Evolutionary conservation across 176 grass and related monocot genomes (phyloP), one percentile per base, ranked within the genome.

Genomic region (Pharus latifolius): DNA sequence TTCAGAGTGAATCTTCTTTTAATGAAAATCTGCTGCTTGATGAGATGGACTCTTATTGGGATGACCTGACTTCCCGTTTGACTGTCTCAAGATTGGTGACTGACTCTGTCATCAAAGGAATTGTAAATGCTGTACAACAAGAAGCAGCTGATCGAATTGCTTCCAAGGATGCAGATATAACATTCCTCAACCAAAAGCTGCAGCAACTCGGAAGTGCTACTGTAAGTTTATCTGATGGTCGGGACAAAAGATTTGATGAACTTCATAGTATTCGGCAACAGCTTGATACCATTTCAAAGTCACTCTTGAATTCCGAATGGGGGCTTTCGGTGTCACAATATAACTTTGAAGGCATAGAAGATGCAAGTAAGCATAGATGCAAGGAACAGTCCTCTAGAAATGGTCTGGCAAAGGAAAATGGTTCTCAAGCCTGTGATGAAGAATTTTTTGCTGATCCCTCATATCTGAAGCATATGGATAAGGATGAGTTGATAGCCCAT

Each of bases 141-240:
- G 73, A 84, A 58, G 52, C 56, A 8, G 60, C 38, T 60, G 56
- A 5, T 12, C 41, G 60, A 60, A 63, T 88, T 30, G 63, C 63
- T 41, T 70, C 64, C 33, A 92, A 84, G 69, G 77, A 92, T 60
- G 73, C 70, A 37, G 81, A 84, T 56, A 82, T 88, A 79, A 15
- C 28, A 17, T 47, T 50, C 20, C 51, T 92, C 69, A 61, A 78
- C 20, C 26, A 84, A 66, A 84, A 48, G 56, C 61, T 84, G 20
- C 69, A 62, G 45, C 74, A 74, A 29, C 49, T 69, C 0, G 73
- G 32, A 64, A 75, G 68, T 75, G 19, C 66, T 5, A 30, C 16
- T 29, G 26, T 71, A 34, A 78, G 45, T 49, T 78, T 71, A 28
- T 49, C 29, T 12, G 69, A 78, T n/a, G 79, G 49, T 0, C 61